These are phyloP conservation scores for Papiliotrema terrestris DNA, from an alignment of 1,284 basidiomycete genomes.

Conservation along the genomic window DNA sequence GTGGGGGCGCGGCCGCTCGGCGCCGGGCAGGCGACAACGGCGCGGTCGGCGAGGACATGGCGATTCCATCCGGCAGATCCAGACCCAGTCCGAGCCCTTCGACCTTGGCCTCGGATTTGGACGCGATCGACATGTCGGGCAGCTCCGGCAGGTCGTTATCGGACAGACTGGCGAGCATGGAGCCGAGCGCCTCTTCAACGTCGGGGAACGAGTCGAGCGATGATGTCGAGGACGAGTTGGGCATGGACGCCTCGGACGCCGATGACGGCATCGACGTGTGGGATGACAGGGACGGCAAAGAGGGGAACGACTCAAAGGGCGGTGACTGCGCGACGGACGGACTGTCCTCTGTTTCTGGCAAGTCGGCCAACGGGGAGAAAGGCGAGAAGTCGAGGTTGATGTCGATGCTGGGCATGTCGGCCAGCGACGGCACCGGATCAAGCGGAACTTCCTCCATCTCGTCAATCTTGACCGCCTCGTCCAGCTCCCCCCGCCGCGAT, in stretches of 20 bases:
- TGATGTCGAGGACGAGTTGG: slow-evolving; percentile 7
- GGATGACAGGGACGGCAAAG: slow-evolving; percentile 37
- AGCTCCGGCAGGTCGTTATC: background rate
- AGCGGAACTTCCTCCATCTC: slow-evolving; percentile 27
- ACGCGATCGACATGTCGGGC: background rate
- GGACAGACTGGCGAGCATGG: slow-evolving; percentile 34
- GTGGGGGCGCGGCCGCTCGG: slow-evolving; percentile 16
- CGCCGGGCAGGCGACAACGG: slow-evolving; percentile 23
- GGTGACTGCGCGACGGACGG: slow-evolving; percentile 22
- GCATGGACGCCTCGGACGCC: slow-evolving; percentile 19
- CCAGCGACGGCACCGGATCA: slow-evolving; percentile 2
- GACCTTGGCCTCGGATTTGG: background rate
- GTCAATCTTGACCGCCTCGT: slow-evolving; percentile 18
- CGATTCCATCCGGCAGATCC: slow-evolving; percentile 15
- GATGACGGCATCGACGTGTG: slow-evolving; percentile 27
- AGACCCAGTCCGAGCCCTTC: slow-evolving; percentile 29
- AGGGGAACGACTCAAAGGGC: slow-evolving; percentile 35
- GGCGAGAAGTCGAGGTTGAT: slow-evolving; percentile 35
- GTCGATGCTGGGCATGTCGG: slow-evolving; percentile 15
- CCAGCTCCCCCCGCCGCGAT: slow-evolving; percentile 7
- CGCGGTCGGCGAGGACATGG: slow-evolving; percentile 21
- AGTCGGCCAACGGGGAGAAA: slow-evolving; percentile 11
- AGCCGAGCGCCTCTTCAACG: slow-evolving; percentile 35
- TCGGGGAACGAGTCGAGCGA: slow-evolving; percentile 37
- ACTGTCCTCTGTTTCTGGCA: background rate